Conservation (phyloP, 129 eudicot species). For the Artemisia annua region DNA sequence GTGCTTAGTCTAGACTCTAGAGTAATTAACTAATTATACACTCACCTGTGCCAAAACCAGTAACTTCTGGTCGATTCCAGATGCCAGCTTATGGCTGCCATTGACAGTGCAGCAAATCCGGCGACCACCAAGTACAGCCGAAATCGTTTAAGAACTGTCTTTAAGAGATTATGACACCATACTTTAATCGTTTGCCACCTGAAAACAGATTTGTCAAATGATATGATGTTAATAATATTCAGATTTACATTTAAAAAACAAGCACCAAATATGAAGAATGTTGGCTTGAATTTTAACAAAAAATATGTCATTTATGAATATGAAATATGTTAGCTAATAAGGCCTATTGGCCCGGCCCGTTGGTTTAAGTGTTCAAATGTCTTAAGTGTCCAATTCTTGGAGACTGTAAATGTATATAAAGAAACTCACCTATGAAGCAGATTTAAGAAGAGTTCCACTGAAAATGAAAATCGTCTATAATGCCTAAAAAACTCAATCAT, state of each 20-base stretch:
- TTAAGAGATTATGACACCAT: slow-evolving; percentile 50
- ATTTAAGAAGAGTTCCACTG: slow-evolving; percentile 48
- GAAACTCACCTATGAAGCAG: slow-evolving; percentile 49
- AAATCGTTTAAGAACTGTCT: slow-evolving; percentile 63
- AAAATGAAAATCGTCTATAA: slow-evolving; percentile 50
- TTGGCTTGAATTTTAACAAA: slow-evolving; percentile 10
- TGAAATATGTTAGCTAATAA: slow-evolving; percentile 4
- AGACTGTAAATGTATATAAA: neutral
- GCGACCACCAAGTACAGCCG: slow-evolving; percentile 72
- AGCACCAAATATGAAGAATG: neutral
- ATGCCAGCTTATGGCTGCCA: slow-evolving; percentile 86
- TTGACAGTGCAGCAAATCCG: slow-evolving; percentile 60
- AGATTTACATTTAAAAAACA: neutral
- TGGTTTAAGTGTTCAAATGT: too few species aligned
- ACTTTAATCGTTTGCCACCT: slow-evolving; percentile 67
- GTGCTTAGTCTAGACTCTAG: slow-evolving; percentile 3
- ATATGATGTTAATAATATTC: neutral
- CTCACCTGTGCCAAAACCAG: slow-evolving; percentile 99
- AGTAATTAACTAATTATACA: slow-evolving; percentile 7
- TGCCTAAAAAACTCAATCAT: slow-evolving; percentile 61
- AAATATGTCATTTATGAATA: neutral
- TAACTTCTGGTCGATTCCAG: slow-evolving; percentile 74
- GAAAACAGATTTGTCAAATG: slow-evolving; percentile 21
- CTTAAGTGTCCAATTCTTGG: slow-evolving; percentile 7
- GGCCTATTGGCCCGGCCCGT: too few species aligned